Percentiles rank a stretch among this genome's conserved stretches.
These are phyloP conservation scores for Candida gorgasii DNA, from an alignment of 805 yeast species.

Conservation along the genomic window DNA sequence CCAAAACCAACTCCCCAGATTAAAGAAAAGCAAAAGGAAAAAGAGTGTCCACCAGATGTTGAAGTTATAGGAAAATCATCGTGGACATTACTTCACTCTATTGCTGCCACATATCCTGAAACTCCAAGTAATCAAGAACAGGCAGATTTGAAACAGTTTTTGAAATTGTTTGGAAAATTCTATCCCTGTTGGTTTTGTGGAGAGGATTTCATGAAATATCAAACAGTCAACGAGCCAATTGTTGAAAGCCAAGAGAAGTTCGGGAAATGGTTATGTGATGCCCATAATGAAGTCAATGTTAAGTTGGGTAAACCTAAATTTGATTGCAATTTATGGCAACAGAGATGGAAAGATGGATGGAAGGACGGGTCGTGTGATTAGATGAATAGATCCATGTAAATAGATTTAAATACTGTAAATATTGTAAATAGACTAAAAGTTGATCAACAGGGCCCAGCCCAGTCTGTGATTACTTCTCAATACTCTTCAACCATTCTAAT, in stretches of 20 bases:
- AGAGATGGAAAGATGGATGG: slow-evolving; percentile 97
- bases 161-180: slow-evolving; percentile 68
- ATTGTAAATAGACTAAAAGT: slow-evolving; percentile 7
- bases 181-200: slow-evolving; percentile 97
- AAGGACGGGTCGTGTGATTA: slow-evolving; percentile 31
- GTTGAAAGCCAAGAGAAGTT: slow-evolving; percentile 72
- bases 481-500: slow-evolving; percentile 24
- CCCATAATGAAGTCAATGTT: slow-evolving; percentile 89
- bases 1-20: slow-evolving; percentile 5
- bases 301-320: slow-evolving; percentile 85
- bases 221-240: slow-evolving; percentile 53
- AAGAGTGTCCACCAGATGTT: slow-evolving; percentile 82
- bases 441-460: neutral
- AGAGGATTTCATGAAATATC: slow-evolving; percentile 69
- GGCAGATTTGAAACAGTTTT: slow-evolving; percentile 67
- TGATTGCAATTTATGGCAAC: slow-evolving; percentile 87
- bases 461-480: neutral
- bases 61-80: slow-evolving; percentile 77
- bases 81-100: slow-evolving; percentile 89
- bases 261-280: slow-evolving; percentile 90
- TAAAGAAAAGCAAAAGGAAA: slow-evolving; percentile 25
- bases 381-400: no score
- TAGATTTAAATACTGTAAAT: neutral
- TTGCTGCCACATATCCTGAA: slow-evolving; percentile 87
- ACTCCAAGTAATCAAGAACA: slow-evolving; percentile 63